Conservation (phyloP, 495 filamentous ascomycete species). For the Penicillium turbatum region DNA sequence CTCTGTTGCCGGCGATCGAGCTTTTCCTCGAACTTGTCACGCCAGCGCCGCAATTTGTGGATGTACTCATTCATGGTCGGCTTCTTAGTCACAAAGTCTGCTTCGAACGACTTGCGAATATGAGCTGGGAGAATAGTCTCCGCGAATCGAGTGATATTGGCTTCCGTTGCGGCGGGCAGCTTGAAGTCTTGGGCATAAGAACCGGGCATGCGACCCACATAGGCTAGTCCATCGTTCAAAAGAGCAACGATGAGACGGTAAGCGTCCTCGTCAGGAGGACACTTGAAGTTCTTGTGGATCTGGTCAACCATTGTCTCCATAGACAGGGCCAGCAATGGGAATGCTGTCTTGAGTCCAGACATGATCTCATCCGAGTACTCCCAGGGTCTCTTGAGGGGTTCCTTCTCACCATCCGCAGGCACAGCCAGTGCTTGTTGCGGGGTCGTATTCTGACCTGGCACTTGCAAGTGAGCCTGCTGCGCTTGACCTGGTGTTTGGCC, state of each 20-base stretch:
- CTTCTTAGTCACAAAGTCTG: slow-evolving; percentile 88
- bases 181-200: slow-evolving; percentile 90
- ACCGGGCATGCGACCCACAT: slow-evolving; percentile 78
- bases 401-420: slow-evolving; percentile 30
- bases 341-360: slow-evolving; percentile 88
- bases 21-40: slow-evolving; percentile 96
- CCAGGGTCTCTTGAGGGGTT: slow-evolving; percentile 75
- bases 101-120: slow-evolving; percentile 90
- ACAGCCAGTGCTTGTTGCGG: slow-evolving; percentile 26
- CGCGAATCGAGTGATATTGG: slow-evolving; percentile 92
- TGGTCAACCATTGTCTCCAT: slow-evolving; percentile 99
- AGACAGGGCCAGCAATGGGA: slow-evolving; percentile 89
- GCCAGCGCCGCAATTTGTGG: slow-evolving; percentile 91
- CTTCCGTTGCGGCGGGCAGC: slow-evolving; percentile 82
- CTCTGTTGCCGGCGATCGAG: slow-evolving; percentile 77
- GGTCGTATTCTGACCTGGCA: slow-evolving; percentile 37
- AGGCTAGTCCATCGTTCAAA: slow-evolving; percentile 85
- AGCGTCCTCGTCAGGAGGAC: slow-evolving; percentile 95
- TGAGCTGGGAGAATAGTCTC: slow-evolving; percentile 92
- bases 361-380: slow-evolving; percentile 95
- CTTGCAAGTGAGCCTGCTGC: slow-evolving; percentile 36
- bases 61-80: slow-evolving; percentile 98
- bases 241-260: slow-evolving; percentile 96
- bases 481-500: slow-evolving; percentile 21
- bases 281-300: slow-evolving; percentile 97